A percentile compares a stretch with the other conserved stretches of the same genome.
These are phyloP conservation scores for Cladochytrium replicatum DNA, from an alignment of 192 early-diverging fungal genomes.

Conservation along the genomic window DNA sequence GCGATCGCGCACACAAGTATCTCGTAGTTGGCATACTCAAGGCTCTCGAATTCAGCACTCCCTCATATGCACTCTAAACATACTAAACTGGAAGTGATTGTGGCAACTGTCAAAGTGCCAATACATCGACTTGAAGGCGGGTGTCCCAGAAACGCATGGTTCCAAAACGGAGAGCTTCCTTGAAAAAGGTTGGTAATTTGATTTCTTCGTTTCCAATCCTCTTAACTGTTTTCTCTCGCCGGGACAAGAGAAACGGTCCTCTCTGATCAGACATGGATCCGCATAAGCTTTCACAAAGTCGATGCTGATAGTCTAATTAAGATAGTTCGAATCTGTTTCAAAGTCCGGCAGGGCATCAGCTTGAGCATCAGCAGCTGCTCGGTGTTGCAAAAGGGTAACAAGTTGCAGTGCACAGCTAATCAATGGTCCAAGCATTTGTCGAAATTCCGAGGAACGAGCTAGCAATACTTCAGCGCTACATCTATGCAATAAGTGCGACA, in stretches of 20 bases:
- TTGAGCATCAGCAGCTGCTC: too few relatives aligned
- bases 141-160: constrained; percentile 17
- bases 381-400: too few relatives aligned
- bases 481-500: too few relatives aligned
- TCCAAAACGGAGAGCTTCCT: constrained; percentile 10
- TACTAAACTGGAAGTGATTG: constrained; percentile 5
- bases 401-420: too few relatives aligned
- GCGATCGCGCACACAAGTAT: constrained; percentile 10
- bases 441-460: too few relatives aligned
- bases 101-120: constrained; percentile 26
- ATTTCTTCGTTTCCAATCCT: background rate
- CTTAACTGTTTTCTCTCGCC: constrained; percentile 6
- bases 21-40: constrained; percentile 22
- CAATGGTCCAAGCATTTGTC: too few relatives aligned
- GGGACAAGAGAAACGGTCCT: constrained; percentile 12
- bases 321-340: constrained; percentile 11
- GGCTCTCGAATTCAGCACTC: constrained; percentile 6
- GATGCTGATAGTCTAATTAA: constrained; percentile 8
- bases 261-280: constrained; percentile 17
- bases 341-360: constrained; percentile 26
- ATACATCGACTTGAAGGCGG: constrained; percentile 3
- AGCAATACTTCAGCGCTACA: too few relatives aligned
- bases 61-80: background rate
- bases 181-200: constrained; percentile 2
- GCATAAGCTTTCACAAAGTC: constrained; percentile 16